Percentiles rank a stretch among this genome's conserved stretches.
Evolutionary conservation across 1,139 yeast species (phyloP).

Genomic region (Sugiyamaella sp.): DNA sequence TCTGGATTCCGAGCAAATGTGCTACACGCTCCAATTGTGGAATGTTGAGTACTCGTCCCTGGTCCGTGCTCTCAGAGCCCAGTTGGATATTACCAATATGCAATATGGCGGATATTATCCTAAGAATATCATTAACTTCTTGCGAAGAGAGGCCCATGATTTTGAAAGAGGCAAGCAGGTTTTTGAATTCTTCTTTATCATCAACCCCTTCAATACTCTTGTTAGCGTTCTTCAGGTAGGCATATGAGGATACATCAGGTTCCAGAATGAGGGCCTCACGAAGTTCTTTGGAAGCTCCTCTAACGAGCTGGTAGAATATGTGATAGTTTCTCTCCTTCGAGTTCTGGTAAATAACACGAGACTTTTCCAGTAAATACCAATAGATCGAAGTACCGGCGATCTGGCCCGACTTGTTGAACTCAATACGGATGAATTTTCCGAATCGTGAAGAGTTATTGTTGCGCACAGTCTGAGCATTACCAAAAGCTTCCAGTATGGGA

Average conservation of each 20-base stretch:
- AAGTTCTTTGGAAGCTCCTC: conserved; percentile 61
- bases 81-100: conserved; percentile 87
- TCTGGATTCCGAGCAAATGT: conserved; percentile 65
- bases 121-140: conserved; percentile 64
- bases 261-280: conserved; percentile 54
- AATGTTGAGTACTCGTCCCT: conserved; percentile 66
- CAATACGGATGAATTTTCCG: conserved; percentile 93
- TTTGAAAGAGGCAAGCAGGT: conserved; percentile 64
- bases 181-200: conserved; percentile 68
- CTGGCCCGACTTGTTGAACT: conserved; percentile 63
- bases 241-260: conserved; percentile 50
- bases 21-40: conserved; percentile 60
- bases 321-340: conserved; percentile 85
- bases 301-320: conserved; percentile 81
- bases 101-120: conserved; percentile 72
- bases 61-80: conserved; percentile 67
- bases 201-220: conserved; percentile 67
- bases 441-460: conserved; percentile 95
- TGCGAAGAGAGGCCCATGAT: conserved; percentile 67
- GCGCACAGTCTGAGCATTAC: conserved; percentile 94
- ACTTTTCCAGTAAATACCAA: conserved; percentile 91
- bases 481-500: conserved; percentile 94
- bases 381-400: conserved; percentile 91
- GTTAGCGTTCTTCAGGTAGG: conserved; percentile 62
- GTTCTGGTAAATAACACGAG: conserved; percentile 86